Conservation (phyloP, 805 yeast genomes). For the Priceomyces medius region DNA sequence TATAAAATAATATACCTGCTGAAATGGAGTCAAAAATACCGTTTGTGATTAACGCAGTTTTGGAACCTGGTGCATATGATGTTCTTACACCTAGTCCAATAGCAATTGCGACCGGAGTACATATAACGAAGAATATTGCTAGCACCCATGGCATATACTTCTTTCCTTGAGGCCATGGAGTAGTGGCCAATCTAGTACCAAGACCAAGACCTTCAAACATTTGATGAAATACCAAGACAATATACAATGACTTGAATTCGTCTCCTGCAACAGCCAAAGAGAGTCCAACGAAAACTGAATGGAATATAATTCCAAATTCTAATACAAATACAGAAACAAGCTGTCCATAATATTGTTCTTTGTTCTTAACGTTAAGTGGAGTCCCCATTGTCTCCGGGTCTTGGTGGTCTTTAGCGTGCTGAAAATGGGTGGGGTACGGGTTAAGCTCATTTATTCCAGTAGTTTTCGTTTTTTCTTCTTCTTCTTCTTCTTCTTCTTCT, state of each 20-base stretch:
- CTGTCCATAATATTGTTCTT: conserved; percentile 56
- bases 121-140: conserved; percentile 20
- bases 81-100: conserved; percentile 29
- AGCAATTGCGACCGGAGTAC: conserved; percentile 33
- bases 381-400: conserved; percentile 44
- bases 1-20: conserved; percentile 32
- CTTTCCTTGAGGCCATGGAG: conserved; percentile 26
- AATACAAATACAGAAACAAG: conserved; percentile 29
- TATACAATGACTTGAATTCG: conserved; percentile 26
- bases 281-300: conserved; percentile 29
- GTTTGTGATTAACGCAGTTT: conserved; percentile 27
- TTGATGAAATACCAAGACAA: conserved; percentile 33
- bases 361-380: conserved; percentile 30
- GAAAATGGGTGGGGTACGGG: conserved; percentile 40
- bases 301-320: conserved; percentile 32
- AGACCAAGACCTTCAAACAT: conserved; percentile 32
- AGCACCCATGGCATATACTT: conserved; percentile 15
- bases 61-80: conserved; percentile 28
- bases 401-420: conserved; percentile 45
- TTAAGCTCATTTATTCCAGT: conserved; percentile 11
- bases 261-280: conserved; percentile 31
- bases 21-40: conserved; percentile 35
- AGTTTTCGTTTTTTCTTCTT: conserved; percentile 11
- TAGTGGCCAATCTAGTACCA: conserved; percentile 24
- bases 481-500: conserved; percentile 14